These are phyloP conservation scores for Tetracladium maxilliforme DNA, from an alignment of 2,329 filamentous ascomycete genomes.

Conservation along the genomic window DNA sequence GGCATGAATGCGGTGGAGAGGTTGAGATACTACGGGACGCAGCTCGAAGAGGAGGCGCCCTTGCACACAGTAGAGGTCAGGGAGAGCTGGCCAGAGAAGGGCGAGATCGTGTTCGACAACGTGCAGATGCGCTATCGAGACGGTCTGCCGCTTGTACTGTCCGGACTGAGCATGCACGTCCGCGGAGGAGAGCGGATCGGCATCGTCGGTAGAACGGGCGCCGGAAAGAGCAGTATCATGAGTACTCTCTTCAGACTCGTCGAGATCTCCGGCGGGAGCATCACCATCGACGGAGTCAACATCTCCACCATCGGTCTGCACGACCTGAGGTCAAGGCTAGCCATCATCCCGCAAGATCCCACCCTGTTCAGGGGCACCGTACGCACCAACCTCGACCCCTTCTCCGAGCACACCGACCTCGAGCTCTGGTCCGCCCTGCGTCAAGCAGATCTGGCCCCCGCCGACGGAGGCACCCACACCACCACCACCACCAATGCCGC, in stretches of 20 bases:
- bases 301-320: constrained; percentile 62
- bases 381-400: constrained; percentile 67
- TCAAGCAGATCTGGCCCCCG: constrained; percentile 56
- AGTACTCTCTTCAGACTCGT: constrained; percentile 66
- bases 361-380: constrained; percentile 73
- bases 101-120: constrained; percentile 63
- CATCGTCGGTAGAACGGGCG: constrained; percentile 68
- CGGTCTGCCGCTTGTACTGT: constrained; percentile 58
- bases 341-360: constrained; percentile 76
- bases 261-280: constrained; percentile 46
- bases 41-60: constrained; percentile 81
- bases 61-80: constrained; percentile 62
- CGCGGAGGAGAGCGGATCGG: constrained; percentile 65
- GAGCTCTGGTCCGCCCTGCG: constrained; percentile 66
- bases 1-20: constrained; percentile 96
- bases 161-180: constrained; percentile 58
- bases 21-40: constrained; percentile 74
- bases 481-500: constrained; percentile 8
- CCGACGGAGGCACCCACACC: constrained; percentile 27
- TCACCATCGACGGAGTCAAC: constrained; percentile 50
- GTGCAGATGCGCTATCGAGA: constrained; percentile 68
- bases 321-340: constrained; percentile 60
- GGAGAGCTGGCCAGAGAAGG: constrained; percentile 70
- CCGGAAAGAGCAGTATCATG: constrained; percentile 77
- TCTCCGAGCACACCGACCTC: constrained; percentile 62